Evolutionary conservation across 2,329 filamentous ascomycete genomes (phyloP), one percentile per base, ranked within the genome.

Genomic region (Trichoderma koningii): DNA sequence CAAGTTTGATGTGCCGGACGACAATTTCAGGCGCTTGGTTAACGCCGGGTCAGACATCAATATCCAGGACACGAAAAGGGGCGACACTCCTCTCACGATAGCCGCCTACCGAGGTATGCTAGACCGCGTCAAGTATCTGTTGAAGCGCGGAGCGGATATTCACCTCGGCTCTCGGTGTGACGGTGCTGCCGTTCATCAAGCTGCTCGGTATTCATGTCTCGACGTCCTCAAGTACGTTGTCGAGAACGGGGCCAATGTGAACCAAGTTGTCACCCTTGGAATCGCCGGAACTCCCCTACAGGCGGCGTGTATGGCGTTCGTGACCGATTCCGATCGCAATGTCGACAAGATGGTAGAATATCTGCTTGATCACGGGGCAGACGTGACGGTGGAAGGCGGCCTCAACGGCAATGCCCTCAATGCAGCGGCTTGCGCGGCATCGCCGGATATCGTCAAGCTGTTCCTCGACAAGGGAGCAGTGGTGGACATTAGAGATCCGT

Each of bases 341-440:
- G 62, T 73, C 45, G 70, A 71, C 50, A 62, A 56, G 19, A 63
- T 73, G 23, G 66, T 74, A 14, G 60, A 65, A 23, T 62, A 71
- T 19, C 68, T 72, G 23, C 66, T 72, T 23, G 65, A 67, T 56
- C 67, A 55, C 63, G 69, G 62, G 7, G 68, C 68, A 19, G 64
- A 68, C 19, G 38, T 63, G 23, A 63, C 30, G 26, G 26, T 47
- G 42, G 38, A 70, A 64, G 34, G 64, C 70, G 47, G 66, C 71
- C n/a, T 68, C 44, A 42, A 67, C 51, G 67, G 69, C 68, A 28
- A 64, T 61, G 44, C 60, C 28, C 59, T 66, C 17, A 53, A 60
- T 57, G 69, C 66, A 55, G 68, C 53, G 64, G 68, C n/a, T 50
- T 72, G 61, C 66, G 69, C 28, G 26, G 21, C 59, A 63, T 65